These are phyloP conservation scores for Rhizopogon hawkerae DNA, from an alignment of 1,284 basidiomycete genomes.

Conservation along the genomic window DNA sequence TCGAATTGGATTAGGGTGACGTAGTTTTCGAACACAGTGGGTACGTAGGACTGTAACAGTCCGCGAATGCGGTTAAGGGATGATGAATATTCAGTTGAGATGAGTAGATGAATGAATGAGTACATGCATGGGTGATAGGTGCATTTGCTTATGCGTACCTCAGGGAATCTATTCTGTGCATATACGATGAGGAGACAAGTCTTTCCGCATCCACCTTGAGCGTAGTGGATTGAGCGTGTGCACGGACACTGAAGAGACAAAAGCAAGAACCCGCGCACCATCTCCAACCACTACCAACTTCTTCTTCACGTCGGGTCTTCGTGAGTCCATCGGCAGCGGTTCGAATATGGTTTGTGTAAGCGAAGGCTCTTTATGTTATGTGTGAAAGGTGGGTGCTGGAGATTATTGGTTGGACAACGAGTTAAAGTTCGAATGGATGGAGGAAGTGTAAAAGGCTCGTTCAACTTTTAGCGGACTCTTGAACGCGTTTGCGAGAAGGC, in stretches of 20 bases:
- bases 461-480: too few species aligned
- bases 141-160: constrained; percentile 46
- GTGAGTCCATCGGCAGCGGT: constrained; percentile 10
- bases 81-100: not conserved
- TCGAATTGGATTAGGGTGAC: constrained; percentile 87
- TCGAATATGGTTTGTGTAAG: not conserved
- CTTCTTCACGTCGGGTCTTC: constrained; percentile 72
- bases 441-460: too few species aligned
- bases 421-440: too few species aligned
- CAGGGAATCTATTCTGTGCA: constrained; percentile 95
- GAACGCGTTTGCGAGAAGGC: not conserved
- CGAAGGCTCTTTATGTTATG: too few species aligned
- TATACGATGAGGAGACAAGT: constrained; percentile 93
- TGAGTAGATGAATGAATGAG: constrained; percentile 9
- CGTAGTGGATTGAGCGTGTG: constrained; percentile 20
- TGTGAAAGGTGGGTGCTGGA: too few species aligned
- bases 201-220: constrained; percentile 72
- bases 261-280: constrained; percentile 44
- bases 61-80: constrained; percentile 5
- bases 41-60: constrained; percentile 79
- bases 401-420: too few species aligned
- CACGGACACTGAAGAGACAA: constrained; percentile 27
- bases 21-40: constrained; percentile 98
- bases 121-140: not conserved
- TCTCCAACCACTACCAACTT: constrained; percentile 90